Evolutionary conservation across 2,329 filamentous ascomycete species (phyloP), one percentile per base, ranked within the genome.

Genomic region (Aspergillus sp.): DNA sequence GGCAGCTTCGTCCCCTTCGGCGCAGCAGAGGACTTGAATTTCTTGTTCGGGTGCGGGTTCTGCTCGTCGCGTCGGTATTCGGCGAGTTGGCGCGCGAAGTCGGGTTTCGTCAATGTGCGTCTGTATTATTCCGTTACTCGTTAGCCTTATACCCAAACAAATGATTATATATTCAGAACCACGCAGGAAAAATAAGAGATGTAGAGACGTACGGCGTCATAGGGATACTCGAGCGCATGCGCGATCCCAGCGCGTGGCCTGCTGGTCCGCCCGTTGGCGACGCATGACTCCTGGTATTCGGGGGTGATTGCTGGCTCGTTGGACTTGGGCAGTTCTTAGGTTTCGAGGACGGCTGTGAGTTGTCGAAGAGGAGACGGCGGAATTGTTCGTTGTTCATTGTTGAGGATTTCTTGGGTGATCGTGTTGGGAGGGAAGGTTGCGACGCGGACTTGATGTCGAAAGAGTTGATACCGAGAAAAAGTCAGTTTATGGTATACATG

Each of bases 361-460:
- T 66, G 66, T 86, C 79, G 77, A 88, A 82, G 23, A 97, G 78
- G 7, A 98, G 85, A 66, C 90, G 90, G 58, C 95, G 90, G 72
- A 99, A 99, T 71, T 97, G 92, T 48, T 93, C 87, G 83, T 98
- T 98, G 76, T 98, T 96, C 95, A 99, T 98, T 62, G 28, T 70
- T 13, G 41, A n/a, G 25, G 53, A 41, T 28, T 28, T 28, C 25
- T 7, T 28, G 25, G 6, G 25, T 28, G 25, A 28, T 28, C 25
- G 25, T 28, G 25, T 28, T 28, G 25, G 4, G 25, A 7, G 25
- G 25, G 6, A 28, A 28, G 25, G 25, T 28, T 28, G 6, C 6
- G 25, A 7, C 25, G 25, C 25, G 4, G 25, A 28, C 25, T 28
- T 28, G 25, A 28, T 28, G 25, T 28, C 25, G 25, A 28, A 28